A percentile compares a stretch with the other conserved stretches of the same genome.
phyloP scores from a whole-genome alignment of 257 asterid genomes.

The Solanum rostratum region DNA sequence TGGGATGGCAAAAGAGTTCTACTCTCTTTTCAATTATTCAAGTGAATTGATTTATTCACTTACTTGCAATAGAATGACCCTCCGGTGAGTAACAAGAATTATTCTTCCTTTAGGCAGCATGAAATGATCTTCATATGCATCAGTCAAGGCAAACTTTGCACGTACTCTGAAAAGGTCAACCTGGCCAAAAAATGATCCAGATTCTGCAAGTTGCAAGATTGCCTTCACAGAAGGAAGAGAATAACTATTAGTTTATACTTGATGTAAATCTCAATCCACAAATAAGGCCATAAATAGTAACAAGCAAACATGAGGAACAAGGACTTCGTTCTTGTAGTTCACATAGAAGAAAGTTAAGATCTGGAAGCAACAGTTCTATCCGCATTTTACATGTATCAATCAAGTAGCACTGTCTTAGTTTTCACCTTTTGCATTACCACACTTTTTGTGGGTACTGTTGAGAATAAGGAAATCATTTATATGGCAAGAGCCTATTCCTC shows the following conservation, averaged over 20 bases:
- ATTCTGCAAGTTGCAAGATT: conserved; percentile 84
- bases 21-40: not conserved
- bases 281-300: not conserved
- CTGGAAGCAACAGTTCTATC: not conserved
- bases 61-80: conserved; percentile 79
- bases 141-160: conserved; percentile 88
- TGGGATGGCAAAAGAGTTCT: not conserved
- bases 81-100: conserved; percentile 68
- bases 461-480: not conserved
- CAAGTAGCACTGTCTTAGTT: not conserved
- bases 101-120: conserved; percentile 87
- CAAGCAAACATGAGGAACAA: not conserved
- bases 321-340: not conserved
- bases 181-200: conserved; percentile 80
- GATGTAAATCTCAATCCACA: not conserved
- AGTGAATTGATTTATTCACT: conserved; percentile 14
- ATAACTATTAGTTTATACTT: not conserved
- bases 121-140: conserved; percentile 91
- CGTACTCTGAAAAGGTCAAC: conserved; percentile 96
- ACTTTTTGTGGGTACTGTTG: not conserved
- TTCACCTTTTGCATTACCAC: not conserved
- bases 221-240: conserved; percentile 38
- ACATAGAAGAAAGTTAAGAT: not conserved
- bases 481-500: not conserved
- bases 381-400: not conserved